These are phyloP conservation scores for Alternaria triticina DNA, from an alignment of 2,329 filamentous ascomycete species.

Conservation along the genomic window DNA sequence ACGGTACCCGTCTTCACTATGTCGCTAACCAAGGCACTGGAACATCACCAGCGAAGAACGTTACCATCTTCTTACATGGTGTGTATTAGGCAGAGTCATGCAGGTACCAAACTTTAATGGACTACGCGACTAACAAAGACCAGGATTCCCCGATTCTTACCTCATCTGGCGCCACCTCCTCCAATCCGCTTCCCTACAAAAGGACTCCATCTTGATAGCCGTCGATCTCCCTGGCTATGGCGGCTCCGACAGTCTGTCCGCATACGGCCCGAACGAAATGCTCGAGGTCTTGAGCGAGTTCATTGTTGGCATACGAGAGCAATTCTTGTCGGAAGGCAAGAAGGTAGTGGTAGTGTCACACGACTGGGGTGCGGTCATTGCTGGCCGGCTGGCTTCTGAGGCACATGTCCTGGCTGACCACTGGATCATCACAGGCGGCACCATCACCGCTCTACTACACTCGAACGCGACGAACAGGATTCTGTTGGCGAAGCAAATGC, in stretches of 20 bases:
- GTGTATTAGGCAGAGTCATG: neutral
- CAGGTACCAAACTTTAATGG: neutral
- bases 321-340: constrained; percentile 45
- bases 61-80: constrained; percentile 63
- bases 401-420: constrained; percentile 62
- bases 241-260: constrained; percentile 59
- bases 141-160: constrained; percentile 64
- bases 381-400: constrained; percentile 64
- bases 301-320: constrained; percentile 57
- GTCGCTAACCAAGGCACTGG: constrained; percentile 48
- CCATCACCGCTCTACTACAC: constrained; percentile 51
- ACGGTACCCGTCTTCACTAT: constrained; percentile 62
- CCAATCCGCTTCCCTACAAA: constrained; percentile 45
- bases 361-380: constrained; percentile 62
- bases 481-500: constrained; percentile 57
- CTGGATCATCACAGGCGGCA: constrained; percentile 61
- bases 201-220: constrained; percentile 57
- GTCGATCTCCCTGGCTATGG: constrained; percentile 66
- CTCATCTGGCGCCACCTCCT: constrained; percentile 61
- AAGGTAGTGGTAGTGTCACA: constrained; percentile 57
- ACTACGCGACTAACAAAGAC: neutral
- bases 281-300: constrained; percentile 62
- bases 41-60: constrained; percentile 33
- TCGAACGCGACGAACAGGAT: constrained; percentile 53
- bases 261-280: constrained; percentile 59